Conservation (phyloP, 2,329 filamentous ascomycete species). For the Cercospora beticola region DNA sequence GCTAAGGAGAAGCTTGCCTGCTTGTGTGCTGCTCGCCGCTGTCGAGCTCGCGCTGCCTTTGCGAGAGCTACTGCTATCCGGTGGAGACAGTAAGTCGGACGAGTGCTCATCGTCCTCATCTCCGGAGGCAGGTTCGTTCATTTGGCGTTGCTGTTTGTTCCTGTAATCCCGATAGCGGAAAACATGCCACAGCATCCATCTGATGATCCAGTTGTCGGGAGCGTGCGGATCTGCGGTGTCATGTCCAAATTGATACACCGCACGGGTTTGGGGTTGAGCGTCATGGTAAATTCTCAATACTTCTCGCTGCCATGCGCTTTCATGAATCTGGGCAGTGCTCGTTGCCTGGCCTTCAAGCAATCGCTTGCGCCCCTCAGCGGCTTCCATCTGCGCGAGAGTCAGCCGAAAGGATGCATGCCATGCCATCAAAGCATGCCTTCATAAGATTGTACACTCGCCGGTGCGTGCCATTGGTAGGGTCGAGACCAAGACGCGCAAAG, state of each 20-base stretch:
- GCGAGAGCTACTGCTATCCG: constrained; percentile 8
- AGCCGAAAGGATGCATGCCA: constrained; percentile 2
- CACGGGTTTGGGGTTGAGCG: constrained; percentile 39
- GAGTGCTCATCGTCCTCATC: constrained; percentile 6
- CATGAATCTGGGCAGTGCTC: constrained; percentile 47
- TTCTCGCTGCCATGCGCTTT: constrained; percentile 46
- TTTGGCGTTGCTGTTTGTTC: constrained; percentile 32
- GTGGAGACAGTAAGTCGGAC: constrained; percentile 1
- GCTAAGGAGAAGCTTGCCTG: neutral
- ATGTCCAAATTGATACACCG: constrained; percentile 44
- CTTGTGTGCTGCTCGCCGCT: constrained; percentile 5
- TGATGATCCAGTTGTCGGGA: constrained; percentile 51
- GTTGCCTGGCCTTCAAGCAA: constrained; percentile 37
- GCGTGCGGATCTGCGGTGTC: constrained; percentile 39
- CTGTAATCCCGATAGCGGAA: constrained; percentile 48
- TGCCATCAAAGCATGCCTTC: constrained; percentile 36
- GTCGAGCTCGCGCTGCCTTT: constrained; percentile 8
- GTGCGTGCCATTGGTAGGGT: constrained; percentile 37
- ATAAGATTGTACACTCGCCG: constrained; percentile 42
- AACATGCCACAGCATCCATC: constrained; percentile 52
- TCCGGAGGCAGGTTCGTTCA: constrained; percentile 2
- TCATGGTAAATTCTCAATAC: constrained; percentile 42
- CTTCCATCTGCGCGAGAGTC: constrained; percentile 40
- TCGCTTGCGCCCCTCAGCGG: constrained; percentile 40
- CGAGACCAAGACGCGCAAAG: constrained; percentile 42